Conservation (phyloP, 164 flowering plant genomes). For the Houttuynia cordata region DNA sequence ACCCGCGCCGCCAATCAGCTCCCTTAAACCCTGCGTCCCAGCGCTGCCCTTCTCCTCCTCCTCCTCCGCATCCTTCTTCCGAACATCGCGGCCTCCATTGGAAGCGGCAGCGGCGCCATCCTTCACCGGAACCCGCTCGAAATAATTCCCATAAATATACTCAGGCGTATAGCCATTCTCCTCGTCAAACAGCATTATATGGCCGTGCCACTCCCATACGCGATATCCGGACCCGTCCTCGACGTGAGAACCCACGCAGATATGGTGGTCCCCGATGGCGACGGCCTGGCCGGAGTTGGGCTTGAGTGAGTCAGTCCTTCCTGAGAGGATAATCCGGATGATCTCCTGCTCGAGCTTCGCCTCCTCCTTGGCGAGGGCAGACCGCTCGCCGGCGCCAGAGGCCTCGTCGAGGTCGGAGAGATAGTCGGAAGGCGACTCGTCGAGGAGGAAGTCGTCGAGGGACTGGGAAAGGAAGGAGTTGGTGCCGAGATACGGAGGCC, state of each 20-base stretch:
- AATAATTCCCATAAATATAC: conserved; percentile 92
- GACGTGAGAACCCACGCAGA: conserved; percentile 73
- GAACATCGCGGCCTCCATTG: conserved; percentile 4
- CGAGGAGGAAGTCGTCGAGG: conserved; percentile 43
- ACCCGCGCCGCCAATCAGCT: conserved; percentile 45
- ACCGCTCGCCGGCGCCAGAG: conserved; percentile 1
- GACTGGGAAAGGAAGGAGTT: conserved; percentile 31
- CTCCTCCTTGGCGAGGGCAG: conserved; percentile 61
- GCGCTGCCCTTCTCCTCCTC: conserved; percentile 27
- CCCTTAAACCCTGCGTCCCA: conserved; percentile 55
- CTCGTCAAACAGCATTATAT: conserved; percentile 79
- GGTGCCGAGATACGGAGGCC: conserved; percentile 31
- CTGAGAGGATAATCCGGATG: conserved; percentile 37
- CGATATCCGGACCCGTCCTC: conserved; percentile 64
- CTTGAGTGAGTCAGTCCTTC: conserved; percentile 49
- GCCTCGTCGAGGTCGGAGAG: conserved; percentile 3
- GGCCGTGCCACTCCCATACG: conserved; percentile 99
- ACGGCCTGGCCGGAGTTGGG: conserved; percentile 95
- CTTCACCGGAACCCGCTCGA: conserved; percentile 35
- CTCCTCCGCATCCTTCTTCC: conserved; percentile 8
- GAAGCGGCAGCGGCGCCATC: conserved; percentile 1
- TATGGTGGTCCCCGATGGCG: conserved; percentile 63
- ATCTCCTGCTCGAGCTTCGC: conserved; percentile 70
- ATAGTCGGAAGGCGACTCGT: background rate
- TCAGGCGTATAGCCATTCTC: conserved; percentile 71